Conservation (phyloP, 208 protist genomes). For the Leishmania turanica region DNA sequence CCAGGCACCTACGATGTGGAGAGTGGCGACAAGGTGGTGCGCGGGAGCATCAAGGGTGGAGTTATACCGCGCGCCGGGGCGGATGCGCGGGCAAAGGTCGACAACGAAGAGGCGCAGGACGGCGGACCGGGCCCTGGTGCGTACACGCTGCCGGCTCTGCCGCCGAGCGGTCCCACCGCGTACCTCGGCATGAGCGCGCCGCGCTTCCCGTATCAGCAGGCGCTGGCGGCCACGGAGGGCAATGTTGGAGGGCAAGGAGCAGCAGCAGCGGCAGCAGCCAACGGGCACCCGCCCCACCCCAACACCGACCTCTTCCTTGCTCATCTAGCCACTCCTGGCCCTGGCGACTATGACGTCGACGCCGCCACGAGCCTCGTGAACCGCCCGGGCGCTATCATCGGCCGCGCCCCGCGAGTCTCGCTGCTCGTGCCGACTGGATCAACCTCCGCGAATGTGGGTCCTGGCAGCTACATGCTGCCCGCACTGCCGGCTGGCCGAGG, state of each 20-base stretch:
- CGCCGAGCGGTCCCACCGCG: conserved; percentile 12
- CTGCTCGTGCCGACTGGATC: conserved; percentile 3
- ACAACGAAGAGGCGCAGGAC: not conserved
- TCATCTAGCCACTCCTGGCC: conserved; percentile 22
- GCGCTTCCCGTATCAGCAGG: conserved; percentile 28
- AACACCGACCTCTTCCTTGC: not conserved
- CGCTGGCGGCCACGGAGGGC: not conserved
- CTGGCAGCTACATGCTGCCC: conserved; percentile 40
- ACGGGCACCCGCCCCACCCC: not conserved
- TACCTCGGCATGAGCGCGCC: conserved; percentile 18
- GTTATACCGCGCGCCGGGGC: conserved; percentile 17
- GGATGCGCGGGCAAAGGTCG: not conserved
- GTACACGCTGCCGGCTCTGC: conserved; percentile 33
- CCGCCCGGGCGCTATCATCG: conserved; percentile 41
- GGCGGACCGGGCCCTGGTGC: conserved; percentile 41
- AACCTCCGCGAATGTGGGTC: conserved; percentile 21
- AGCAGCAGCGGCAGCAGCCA: not conserved
- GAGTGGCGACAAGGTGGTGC: conserved; percentile 1
- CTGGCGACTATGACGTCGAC: conserved; percentile 35
- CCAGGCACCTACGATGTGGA: conserved; percentile 26
- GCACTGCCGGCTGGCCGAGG: conserved; percentile 26
- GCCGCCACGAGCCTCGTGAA: conserved; percentile 23
- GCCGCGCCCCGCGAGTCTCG: conserved; percentile 37
- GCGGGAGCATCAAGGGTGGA: conserved; percentile 21
- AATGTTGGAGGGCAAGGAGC: not conserved